Conservation (phyloP, 2,329 filamentous ascomycete genomes). For the Colletotrichum somersetense region DNA sequence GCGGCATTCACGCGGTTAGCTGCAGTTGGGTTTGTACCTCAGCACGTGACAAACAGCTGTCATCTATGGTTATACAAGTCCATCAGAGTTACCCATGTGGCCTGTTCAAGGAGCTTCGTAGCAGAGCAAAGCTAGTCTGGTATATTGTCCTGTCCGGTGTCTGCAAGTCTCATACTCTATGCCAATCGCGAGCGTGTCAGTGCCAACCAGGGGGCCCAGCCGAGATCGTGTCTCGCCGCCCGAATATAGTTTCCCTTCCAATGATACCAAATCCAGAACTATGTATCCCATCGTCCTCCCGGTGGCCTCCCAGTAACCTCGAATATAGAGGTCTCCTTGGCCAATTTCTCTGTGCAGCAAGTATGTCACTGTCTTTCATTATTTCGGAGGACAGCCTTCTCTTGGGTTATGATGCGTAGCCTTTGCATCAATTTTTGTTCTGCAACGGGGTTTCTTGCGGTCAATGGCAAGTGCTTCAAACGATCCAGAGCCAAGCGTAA, state of each 20-base stretch:
- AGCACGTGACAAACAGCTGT: slow-evolving; percentile 43
- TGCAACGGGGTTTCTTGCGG: slow-evolving; percentile 11
- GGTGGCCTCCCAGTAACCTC: neutral
- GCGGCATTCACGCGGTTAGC: slow-evolving; percentile 38
- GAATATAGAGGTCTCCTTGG: neutral
- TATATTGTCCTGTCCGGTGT: slow-evolving; percentile 23
- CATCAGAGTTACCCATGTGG: slow-evolving; percentile 6
- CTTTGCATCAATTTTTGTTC: slow-evolving; percentile 28
- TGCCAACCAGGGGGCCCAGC: neutral
- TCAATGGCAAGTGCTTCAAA: slow-evolving; percentile 26
- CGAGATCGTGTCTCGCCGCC: slow-evolving; percentile 3
- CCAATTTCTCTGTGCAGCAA: slow-evolving; percentile 4
- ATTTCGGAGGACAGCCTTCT: neutral
- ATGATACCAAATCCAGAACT: neutral
- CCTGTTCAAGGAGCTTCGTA: neutral
- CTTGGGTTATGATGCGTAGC: slow-evolving; percentile 21
- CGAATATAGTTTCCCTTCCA: neutral
- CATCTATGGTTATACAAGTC: slow-evolving; percentile 33
- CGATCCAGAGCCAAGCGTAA: slow-evolving; percentile 40
- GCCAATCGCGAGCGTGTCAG: neutral
- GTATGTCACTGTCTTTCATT: neutral
- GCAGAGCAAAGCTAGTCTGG: slow-evolving; percentile 17
- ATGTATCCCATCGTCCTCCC: neutral
- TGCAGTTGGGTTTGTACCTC: slow-evolving; percentile 41
- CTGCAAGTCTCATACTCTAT: slow-evolving; percentile 14